Base-by-base conservation (phyloP, 2,329 filamentous ascomycete species). In the Fusarium papillatum region DNA sequence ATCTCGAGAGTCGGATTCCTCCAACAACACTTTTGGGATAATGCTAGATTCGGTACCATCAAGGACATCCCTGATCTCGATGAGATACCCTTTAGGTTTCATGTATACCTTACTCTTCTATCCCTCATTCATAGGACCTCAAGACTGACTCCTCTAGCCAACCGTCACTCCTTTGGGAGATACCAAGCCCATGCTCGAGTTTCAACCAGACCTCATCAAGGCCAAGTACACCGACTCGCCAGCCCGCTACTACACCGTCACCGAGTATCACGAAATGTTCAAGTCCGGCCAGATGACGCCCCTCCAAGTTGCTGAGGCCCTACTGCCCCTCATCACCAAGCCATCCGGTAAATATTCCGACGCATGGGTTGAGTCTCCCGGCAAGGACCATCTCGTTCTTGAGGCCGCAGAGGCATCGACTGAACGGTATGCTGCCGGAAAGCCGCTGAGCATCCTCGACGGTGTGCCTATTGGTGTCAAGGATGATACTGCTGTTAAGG, bases 381-480 rank as follows among this genome's bases (percentile, higher is more conserved):
- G 88, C 11, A 82, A 83, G 26, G 82, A 85, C 50, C 90, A 94
- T 26, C 83, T 90, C 22, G 90, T 94, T 1, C 87, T 92, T 7
- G 88, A 89, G 41, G 93, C 95, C 1, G 95, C 95, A 0, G 88
- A 88, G 77, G 93, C 90, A 10, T 97, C 95, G 1, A 94, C 95
- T 0, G 87, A 90, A 80, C 88, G 95, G 57, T 98, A 94, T 83
- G 90, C 91, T 69, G 86, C 88, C 19, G 93, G 94, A 0, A 88
- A 88, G 72, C 88, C 92, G 1, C 83, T 95, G 19, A 89, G 94
- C 16, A 85, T 94, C 7, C 86, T 98, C 10, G 95, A 98, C 79
- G 95, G 95, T 16, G 91, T 98, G 1, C 95, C 95, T 0, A 90
- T 97, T 61, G 94, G 93, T 0, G 90, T 97, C 78, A 98, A 98